Evolutionary conservation across 2,329 filamentous ascomycete genomes (phyloP), one percentile per base, ranked within the genome.

Genomic region (Ascochyta lentis): DNA sequence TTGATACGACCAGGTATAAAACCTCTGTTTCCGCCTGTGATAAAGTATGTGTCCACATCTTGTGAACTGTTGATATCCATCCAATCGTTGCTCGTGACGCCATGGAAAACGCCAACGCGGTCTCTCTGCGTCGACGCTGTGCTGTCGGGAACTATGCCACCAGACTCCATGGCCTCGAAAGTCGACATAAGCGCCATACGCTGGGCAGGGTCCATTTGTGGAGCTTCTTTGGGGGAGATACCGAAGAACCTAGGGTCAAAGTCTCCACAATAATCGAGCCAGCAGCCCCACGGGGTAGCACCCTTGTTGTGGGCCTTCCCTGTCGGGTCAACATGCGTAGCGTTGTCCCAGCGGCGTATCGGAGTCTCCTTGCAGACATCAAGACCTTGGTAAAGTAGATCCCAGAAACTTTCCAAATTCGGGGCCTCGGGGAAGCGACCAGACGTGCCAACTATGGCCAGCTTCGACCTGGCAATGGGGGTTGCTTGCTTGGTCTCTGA

Each of bases 1-100:
- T 80, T 81, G 56, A 82, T 77, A 4, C 83, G 78, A 0, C 83
- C 84, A 0, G 80, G 78, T 0, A 73, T 78, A 53, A 86, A 86
- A 0, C 82, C 83, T 19, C 84, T 73, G 9, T 74, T 73, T 24
- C 77, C 78, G n/a, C 82, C 83, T 0, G 84, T 79, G 38, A 86
- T 82, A 62, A 74, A 83, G 65, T 86, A 85, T 0, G 82, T 84
- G 50, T 80, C 79, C n/a, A 86, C 78, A 19, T 67, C 50, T 31
- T 71, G 59, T 8, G 49, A 56, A 7, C 48, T 40, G 45, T 69
- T 71, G 16, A 62, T 44, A 27, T 69, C 66, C 1, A 50, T 43
- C 26, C 55, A 72, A 45, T 78, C 76, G 46, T 78, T 65, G 35
- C 54, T 64, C 3, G 70, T 61, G 12, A 60, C 50, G 1, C 76